Evolutionary conservation across 805 yeast genomes (phyloP).

Genomic region (Ogataea paradorogensis): DNA sequence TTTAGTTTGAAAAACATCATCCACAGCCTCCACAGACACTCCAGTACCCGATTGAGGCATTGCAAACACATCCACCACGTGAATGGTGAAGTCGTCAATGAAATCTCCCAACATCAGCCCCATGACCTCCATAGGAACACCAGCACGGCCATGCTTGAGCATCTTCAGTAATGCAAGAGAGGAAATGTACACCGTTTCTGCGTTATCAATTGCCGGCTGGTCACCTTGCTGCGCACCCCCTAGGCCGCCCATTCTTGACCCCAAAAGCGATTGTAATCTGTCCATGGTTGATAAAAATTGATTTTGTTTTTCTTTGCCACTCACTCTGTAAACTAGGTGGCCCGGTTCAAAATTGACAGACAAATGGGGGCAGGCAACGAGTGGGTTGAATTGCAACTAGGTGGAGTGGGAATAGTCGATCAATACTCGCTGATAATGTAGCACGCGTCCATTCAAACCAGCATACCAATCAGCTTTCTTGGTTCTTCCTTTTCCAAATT

Average conservation of each 20-base stretch:
- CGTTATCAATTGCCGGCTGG: constrained; percentile 85
- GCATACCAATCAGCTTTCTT: no score
- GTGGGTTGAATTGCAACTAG: no score
- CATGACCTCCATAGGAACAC: constrained; percentile 82
- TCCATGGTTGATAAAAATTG: constrained; percentile 23
- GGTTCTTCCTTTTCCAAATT: background rate
- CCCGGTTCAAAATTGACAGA: constrained; percentile 6
- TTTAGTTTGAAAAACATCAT: constrained; percentile 96
- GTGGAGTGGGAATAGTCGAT: no score
- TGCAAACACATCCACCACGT: constrained; percentile 97
- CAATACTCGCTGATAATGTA: no score
- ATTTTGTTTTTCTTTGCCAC: constrained; percentile 11
- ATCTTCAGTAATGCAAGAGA: constrained; percentile 92
- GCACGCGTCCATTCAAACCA: no score
- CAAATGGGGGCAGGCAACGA: background rate
- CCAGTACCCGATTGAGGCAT: constrained; percentile 99
- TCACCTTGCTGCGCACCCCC: constrained; percentile 42
- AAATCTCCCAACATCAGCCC: constrained; percentile 98
- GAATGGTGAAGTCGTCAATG: constrained; percentile 95
- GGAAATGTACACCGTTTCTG: constrained; percentile 95
- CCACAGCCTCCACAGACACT: constrained; percentile 98
- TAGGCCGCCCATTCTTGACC: constrained; percentile 33
- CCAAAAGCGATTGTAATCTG: constrained; percentile 33
- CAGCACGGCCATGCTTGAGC: constrained; percentile 96
- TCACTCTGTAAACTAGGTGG: background rate